Evolutionary conservation across 2,329 filamentous ascomycete genomes (phyloP), one percentile per base, ranked within the genome.

Genomic region (Immersiporthe knoxdaviesiana): DNA sequence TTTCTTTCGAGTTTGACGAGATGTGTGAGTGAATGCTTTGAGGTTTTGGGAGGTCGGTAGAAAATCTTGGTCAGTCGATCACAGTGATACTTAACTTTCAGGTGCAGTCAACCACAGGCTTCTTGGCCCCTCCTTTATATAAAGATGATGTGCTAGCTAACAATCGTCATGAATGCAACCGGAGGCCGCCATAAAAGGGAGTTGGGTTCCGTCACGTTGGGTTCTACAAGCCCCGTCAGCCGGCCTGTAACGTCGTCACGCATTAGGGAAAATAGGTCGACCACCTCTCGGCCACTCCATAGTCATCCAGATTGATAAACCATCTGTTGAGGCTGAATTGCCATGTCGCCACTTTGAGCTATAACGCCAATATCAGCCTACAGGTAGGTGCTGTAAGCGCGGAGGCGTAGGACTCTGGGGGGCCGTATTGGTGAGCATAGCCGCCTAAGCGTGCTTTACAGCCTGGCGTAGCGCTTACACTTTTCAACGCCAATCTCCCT

Each of bases 381-480:
- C 7, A 56, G 32, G 27, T 32, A 56, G 32, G 52, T 27, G 14
- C 52, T 14, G 24, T 32, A 56, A 56, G 52, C 52, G 14, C 52
- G 27, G 24, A 18, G 30, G 56, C 32, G 30, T 37, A 24, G 37
- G 56, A 27, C 27, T n/a, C 30, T 32, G 30, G 30, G 18, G 56
- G 11, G 16, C 30, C n/a, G 10, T 37, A 11, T 3, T 21, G 27
- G 56, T 37, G 56, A 30, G 56, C 56, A 59, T 37, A 37, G 56
- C 56, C 56, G 56, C 32, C 18, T 37, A 4, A 11, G 8, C 32
- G 7, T 21, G 27, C 30, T 59, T 37, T 37, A n/a, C 56, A 59
- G 56, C 56, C 56, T n/a, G 21, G 18, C 16, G 8, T 59, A 59
- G 56, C 27, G 56, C 56, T 59, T n/a, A 59, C 56, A n/a, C 4